These are phyloP conservation scores for Aristolochia californica DNA, from an alignment of 164 flowering plant species.

Conservation along the genomic window DNA sequence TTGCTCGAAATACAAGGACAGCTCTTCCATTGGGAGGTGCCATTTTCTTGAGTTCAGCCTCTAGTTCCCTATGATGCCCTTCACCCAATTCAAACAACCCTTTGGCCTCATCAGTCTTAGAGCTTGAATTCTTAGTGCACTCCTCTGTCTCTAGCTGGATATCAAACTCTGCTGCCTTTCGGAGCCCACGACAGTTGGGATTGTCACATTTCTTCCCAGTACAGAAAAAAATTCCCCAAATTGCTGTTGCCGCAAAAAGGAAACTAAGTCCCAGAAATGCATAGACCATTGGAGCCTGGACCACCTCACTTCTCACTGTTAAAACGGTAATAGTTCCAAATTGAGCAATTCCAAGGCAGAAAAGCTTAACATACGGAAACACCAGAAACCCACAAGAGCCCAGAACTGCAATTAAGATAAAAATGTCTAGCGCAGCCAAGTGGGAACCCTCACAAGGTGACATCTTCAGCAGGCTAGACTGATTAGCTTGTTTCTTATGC, in stretches of 20 bases:
- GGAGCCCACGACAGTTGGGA: constrained; percentile 61
- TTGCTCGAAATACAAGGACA: constrained; percentile 61
- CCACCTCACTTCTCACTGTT: constrained; percentile 37
- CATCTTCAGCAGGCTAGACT: constrained; percentile 18
- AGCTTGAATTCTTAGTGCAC: constrained; percentile 40
- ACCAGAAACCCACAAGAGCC: constrained; percentile 59
- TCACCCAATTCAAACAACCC: constrained; percentile 58
- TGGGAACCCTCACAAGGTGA: constrained; percentile 47
- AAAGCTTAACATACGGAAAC: constrained; percentile 40
- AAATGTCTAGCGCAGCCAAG: constrained; percentile 52
- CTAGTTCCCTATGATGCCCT: constrained; percentile 62
- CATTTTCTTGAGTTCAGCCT: constrained; percentile 86
- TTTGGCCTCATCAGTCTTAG: constrained; percentile 20
- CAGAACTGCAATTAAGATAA: constrained; percentile 60
- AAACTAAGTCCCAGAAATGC: constrained; percentile 48
- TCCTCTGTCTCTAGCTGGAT: constrained; percentile 86
- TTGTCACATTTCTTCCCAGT: constrained; percentile 48
- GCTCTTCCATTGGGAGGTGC: constrained; percentile 91
- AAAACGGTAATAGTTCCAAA: constrained; percentile 16
- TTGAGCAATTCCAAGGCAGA: constrained; percentile 15
- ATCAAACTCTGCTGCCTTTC: constrained; percentile 75
- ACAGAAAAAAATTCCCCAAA: constrained; percentile 32
- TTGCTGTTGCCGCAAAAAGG: constrained; percentile 30
- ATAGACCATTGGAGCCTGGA: constrained; percentile 45
- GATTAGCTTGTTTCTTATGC: constrained; percentile 23